A percentile compares a stretch with the other conserved stretches of the same genome.
Conservation (phyloP, 257 asterid species). For the Coffea canephora region DNA sequence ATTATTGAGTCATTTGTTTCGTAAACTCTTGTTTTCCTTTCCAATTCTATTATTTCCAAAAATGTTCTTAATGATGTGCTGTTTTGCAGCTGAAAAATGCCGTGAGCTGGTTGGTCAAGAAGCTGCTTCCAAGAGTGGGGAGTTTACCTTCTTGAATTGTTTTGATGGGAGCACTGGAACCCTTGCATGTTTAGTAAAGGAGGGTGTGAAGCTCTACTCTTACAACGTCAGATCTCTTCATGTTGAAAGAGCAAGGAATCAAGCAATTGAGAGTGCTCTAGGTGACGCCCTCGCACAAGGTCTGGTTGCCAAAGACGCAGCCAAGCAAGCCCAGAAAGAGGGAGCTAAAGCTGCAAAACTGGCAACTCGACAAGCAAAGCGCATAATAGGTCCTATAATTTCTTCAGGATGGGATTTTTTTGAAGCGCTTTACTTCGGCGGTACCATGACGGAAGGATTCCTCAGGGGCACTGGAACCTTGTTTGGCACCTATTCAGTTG, state of each 20-base stretch:
- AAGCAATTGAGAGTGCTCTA: slow-evolving; percentile 75
- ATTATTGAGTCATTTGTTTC: slow-evolving; percentile 6
- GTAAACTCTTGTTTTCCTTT: neutral
- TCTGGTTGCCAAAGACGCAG: slow-evolving; percentile 63
- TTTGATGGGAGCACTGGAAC: slow-evolving; percentile 85
- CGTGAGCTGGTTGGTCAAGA: slow-evolving; percentile 75
- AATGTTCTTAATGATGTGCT: slow-evolving; percentile 13
- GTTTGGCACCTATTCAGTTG: slow-evolving; percentile 70
- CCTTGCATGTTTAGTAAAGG: slow-evolving; percentile 78
- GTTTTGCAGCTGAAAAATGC: slow-evolving; percentile 76
- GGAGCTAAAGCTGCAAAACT: slow-evolving; percentile 92
- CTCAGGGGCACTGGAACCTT: slow-evolving; percentile 89
- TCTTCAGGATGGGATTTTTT: slow-evolving; percentile 97
- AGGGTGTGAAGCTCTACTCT: slow-evolving; percentile 78
- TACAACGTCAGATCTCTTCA: slow-evolving; percentile 63
- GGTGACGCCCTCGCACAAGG: slow-evolving; percentile 81
- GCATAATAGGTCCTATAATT: slow-evolving; percentile 85
- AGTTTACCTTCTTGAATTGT: slow-evolving; percentile 68
- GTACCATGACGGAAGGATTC: slow-evolving; percentile 81
- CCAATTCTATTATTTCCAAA: neutral
- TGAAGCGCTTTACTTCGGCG: slow-evolving; percentile 84
- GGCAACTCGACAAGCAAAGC: slow-evolving; percentile 73
- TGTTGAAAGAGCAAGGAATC: slow-evolving; percentile 65
- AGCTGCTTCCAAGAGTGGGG: slow-evolving; percentile 90
- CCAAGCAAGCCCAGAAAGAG: slow-evolving; percentile 69